Conservation (phyloP, 805 yeast species). For the Sugiyamaella valdiviana region DNA sequence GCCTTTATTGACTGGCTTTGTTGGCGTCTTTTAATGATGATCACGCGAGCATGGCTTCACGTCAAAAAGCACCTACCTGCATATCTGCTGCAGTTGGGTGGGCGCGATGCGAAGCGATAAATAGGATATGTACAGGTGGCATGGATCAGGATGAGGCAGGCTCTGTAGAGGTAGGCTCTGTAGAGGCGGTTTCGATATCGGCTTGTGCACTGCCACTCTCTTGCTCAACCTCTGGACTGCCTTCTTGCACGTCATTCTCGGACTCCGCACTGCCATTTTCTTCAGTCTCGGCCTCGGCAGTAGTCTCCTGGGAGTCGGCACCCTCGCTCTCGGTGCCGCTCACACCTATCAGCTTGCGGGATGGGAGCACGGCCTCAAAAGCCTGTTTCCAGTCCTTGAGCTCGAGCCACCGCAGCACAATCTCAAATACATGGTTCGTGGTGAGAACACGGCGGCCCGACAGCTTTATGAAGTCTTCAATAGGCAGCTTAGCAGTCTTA, state of each 20-base stretch:
- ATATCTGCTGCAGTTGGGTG: too few relatives aligned
- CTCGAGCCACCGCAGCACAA: slow-evolving; percentile 76
- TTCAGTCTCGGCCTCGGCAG: slow-evolving; percentile 1
- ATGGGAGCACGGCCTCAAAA: slow-evolving; percentile 81
- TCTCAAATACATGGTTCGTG: slow-evolving; percentile 90
- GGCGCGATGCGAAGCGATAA: too few relatives aligned
- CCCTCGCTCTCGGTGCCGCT: slow-evolving; percentile 12
- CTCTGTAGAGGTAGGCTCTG: too few relatives aligned
- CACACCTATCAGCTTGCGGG: slow-evolving; percentile 48
- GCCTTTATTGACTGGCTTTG: too few relatives aligned
- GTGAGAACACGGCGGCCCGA: slow-evolving; percentile 87
- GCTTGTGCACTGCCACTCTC: too few relatives aligned
- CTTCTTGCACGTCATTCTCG: background rate
- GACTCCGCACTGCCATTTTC: slow-evolving; percentile 1
- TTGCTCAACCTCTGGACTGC: background rate
- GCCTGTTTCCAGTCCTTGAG: slow-evolving; percentile 77
- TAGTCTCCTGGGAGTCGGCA: slow-evolving; percentile 14
- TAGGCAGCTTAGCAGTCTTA: slow-evolving; percentile 73
- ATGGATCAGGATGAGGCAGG: too few relatives aligned
- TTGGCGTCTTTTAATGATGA: too few relatives aligned
- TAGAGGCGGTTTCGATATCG: too few relatives aligned
- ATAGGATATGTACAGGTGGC: too few relatives aligned
- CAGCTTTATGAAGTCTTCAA: slow-evolving; percentile 73
- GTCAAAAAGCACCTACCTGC: too few relatives aligned
- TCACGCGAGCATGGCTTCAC: too few relatives aligned